A percentile compares a stretch with the other conserved stretches of the same genome.
Conservation (phyloP, 2,329 filamentous ascomycete species). For the Leptographium wingfieldii region DNA sequence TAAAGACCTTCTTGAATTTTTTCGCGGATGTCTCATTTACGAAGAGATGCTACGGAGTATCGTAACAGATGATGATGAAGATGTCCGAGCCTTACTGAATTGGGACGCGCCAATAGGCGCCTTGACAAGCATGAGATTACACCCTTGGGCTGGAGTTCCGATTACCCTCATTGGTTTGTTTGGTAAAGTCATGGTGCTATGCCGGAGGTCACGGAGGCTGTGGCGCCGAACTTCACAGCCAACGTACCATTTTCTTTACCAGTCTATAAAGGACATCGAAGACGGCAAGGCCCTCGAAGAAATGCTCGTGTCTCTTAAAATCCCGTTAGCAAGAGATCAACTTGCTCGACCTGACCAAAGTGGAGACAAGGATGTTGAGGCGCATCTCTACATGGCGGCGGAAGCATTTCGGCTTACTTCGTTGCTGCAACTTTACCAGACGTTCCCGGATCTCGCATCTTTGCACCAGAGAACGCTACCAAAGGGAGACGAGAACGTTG, state of each 20-base stretch:
- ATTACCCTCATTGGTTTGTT: constrained; percentile 20
- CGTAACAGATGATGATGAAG: constrained; percentile 21
- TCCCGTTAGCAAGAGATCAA: neutral
- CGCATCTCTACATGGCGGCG: constrained; percentile 22
- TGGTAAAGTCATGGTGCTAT: constrained; percentile 22
- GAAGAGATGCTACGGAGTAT: constrained; percentile 27
- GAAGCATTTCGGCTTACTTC: constrained; percentile 25
- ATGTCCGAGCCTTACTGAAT: constrained; percentile 10
- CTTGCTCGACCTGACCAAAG: neutral
- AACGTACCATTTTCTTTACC: constrained; percentile 15
- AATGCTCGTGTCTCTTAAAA: constrained; percentile 20
- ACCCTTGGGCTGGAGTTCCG: constrained; percentile 27
- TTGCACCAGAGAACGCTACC: neutral
- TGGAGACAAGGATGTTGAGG: constrained; percentile 18
- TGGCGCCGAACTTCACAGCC: constrained; percentile 13
- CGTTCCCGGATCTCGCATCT: constrained; percentile 15
- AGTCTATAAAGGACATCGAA: constrained; percentile 18
- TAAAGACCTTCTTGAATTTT: constrained; percentile 21
- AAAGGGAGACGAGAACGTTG: neutral
- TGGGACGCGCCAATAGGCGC: neutral
- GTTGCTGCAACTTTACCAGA: constrained; percentile 26
- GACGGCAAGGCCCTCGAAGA: constrained; percentile 23
- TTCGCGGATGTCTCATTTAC: constrained; percentile 26
- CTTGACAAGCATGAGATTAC: constrained; percentile 11
- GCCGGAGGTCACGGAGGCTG: constrained; percentile 20